Conservation (phyloP, 352 stramenopile species). For the Pythium insidiosum region DNA sequence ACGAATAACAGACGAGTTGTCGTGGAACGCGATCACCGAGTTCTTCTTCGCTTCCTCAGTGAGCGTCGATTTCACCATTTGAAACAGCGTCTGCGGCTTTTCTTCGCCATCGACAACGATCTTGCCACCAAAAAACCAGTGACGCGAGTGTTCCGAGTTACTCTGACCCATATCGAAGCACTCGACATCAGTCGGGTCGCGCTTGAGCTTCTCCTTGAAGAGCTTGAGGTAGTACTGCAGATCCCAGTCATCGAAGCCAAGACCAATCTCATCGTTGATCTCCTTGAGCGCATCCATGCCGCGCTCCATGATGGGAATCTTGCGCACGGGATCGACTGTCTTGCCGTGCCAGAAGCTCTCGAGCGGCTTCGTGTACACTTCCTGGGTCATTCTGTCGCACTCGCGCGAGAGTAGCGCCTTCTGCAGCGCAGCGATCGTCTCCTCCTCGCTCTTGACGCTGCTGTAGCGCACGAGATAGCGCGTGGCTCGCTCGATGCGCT, state of each 20-base stretch:
- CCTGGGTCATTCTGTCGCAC: slow-evolving; percentile 98
- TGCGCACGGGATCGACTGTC: slow-evolving; percentile 77
- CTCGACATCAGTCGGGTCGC: slow-evolving; percentile 98
- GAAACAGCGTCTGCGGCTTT: slow-evolving; percentile 96
- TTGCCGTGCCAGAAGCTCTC: slow-evolving; percentile 86
- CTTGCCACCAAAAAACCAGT: slow-evolving; percentile 99
- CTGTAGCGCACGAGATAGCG: slow-evolving; percentile 84
- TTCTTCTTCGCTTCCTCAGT: slow-evolving; percentile 88
- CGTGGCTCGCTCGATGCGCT: slow-evolving; percentile 92
- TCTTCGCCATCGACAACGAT: slow-evolving; percentile 97
- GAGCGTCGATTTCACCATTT: slow-evolving; percentile 98
- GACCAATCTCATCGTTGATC: slow-evolving; percentile 92
- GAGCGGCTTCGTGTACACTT: slow-evolving; percentile 89
- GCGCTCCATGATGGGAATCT: slow-evolving; percentile 93
- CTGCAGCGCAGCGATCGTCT: slow-evolving; percentile 35
- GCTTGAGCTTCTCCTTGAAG: slow-evolving; percentile 94
- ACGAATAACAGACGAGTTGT: slow-evolving; percentile 98
- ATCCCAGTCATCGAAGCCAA: slow-evolving; percentile 99
- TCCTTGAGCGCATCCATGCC: slow-evolving; percentile 92
- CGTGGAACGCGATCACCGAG: slow-evolving; percentile 98
- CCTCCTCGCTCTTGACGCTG: slow-evolving; percentile 15
- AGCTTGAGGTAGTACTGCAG: slow-evolving; percentile 98
- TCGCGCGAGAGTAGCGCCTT: slow-evolving; percentile 53
- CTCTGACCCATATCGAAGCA: slow-evolving; percentile 99
- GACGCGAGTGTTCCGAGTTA: slow-evolving; percentile 99